Conservation (phyloP, 2,329 filamentous ascomycete genomes). For the Stromatinia cepivora region DNA sequence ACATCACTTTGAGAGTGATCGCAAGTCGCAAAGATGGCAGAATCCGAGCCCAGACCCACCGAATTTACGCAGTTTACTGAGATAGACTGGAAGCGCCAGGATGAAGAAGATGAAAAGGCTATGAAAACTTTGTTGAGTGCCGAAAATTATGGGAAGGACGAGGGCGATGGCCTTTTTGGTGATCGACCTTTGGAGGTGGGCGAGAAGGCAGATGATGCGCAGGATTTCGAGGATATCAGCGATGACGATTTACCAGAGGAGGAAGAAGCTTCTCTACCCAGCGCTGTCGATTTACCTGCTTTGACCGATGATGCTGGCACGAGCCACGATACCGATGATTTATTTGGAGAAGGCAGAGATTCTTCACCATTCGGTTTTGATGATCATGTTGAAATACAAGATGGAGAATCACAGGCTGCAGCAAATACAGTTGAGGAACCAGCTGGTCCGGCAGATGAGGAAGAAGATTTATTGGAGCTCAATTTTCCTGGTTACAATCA, state of each 20-base stretch:
- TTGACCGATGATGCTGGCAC: constrained; percentile 59
- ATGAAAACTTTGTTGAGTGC: constrained; percentile 48
- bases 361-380: constrained; percentile 38
- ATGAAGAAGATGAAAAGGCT: constrained; percentile 51
- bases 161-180: constrained; percentile 45
- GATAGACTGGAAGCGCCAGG: constrained; percentile 47
- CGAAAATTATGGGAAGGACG: constrained; percentile 43
- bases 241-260: constrained; percentile 90
- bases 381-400: constrained; percentile 30
- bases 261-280: constrained; percentile 49
- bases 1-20: constrained; percentile 17
- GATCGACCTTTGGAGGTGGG: constrained; percentile 57
- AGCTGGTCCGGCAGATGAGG: constrained; percentile 30
- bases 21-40: constrained; percentile 29
- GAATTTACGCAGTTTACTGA: constrained; percentile 32
- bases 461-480: constrained; percentile 41
- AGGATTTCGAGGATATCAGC: constrained; percentile 88
- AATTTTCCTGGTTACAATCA: constrained; percentile 47
- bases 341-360: constrained; percentile 61
- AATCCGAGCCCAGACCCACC: constrained; percentile 16
- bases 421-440: constrained; percentile 29
- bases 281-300: constrained; percentile 35
- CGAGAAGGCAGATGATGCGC: constrained; percentile 87
- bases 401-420: constrained; percentile 23
- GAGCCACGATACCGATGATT: constrained; percentile 60